Conservation (phyloP, 2,329 filamentous ascomycete genomes). For the Penicillium sp. region DNA sequence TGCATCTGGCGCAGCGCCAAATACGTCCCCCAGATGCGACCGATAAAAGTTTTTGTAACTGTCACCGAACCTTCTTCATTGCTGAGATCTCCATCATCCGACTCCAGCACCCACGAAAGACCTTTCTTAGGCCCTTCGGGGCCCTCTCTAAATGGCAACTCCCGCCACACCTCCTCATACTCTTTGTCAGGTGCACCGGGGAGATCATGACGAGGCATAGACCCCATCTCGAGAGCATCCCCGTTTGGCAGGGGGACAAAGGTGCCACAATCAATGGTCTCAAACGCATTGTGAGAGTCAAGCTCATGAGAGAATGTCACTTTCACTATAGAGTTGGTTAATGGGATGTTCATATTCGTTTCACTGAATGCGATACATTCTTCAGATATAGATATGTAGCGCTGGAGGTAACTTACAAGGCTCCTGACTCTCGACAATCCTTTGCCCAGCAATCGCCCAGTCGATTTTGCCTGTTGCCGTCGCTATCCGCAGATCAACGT, state of each 20-base stretch:
- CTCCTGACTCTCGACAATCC: constrained; percentile 35
- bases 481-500: constrained; percentile 44
- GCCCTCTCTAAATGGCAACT: constrained; percentile 37
- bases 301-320: constrained; percentile 40
- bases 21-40: constrained; percentile 31
- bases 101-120: constrained; percentile 34
- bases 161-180: constrained; percentile 68
- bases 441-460: constrained; percentile 46
- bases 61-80: constrained; percentile 16
- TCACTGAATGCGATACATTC: not conserved
- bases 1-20: constrained; percentile 30
- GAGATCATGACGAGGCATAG: constrained; percentile 39
- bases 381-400: too few relatives aligned
- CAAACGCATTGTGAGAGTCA: constrained; percentile 38
- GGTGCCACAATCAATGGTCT: constrained; percentile 34
- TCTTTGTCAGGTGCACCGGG: constrained; percentile 30
- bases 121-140: constrained; percentile 25
- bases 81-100: constrained; percentile 10
- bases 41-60: constrained; percentile 30
- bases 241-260: constrained; percentile 41
- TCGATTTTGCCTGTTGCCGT: constrained; percentile 37
- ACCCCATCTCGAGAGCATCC: constrained; percentile 40
- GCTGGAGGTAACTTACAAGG: constrained; percentile 29
- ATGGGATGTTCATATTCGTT: not conserved
- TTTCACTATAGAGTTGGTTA: constrained; percentile 21